phyloP scores from a whole-genome alignment of 208 protist genomes.

The Leishmania major region DNA sequence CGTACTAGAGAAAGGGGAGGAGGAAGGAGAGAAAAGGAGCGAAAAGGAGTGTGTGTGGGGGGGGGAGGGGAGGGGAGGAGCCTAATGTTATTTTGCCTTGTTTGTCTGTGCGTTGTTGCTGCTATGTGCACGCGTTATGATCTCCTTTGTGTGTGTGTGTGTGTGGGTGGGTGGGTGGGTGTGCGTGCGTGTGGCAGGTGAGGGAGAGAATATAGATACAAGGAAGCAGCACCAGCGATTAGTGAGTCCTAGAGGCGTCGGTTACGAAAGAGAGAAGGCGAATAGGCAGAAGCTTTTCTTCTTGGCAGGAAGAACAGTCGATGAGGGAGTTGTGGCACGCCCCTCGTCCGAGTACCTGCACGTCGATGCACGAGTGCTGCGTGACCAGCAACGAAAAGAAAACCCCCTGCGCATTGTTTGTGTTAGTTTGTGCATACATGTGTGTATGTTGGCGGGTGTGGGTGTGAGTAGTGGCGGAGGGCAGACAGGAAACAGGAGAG shows the following conservation, averaged over 20 bases:
- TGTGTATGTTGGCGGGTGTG: background rate
- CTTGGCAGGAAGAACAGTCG: background rate
- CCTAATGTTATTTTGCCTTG: background rate
- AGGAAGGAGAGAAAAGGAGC: background rate
- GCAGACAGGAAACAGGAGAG: background rate
- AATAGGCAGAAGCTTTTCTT: background rate
- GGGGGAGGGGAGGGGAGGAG: background rate
- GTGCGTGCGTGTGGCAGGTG: background rate
- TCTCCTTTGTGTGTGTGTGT: background rate
- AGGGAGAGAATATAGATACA: background rate
- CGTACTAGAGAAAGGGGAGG: background rate
- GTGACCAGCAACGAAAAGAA: background rate
- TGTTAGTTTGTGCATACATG: background rate
- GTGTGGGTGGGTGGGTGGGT: background rate
- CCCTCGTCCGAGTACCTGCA: background rate
- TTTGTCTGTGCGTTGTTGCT: background rate
- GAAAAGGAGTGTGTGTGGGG: background rate
- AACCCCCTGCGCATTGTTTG: background rate
- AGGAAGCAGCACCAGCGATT: background rate
- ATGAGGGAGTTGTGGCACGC: background rate
- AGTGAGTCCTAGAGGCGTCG: background rate
- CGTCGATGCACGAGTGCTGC: background rate
- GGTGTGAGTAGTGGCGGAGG: background rate
- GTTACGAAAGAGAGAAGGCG: background rate
- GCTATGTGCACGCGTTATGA: too few species aligned